Base-by-base conservation (phyloP, 129 eudicot genomes). In the Solidago caesia region DNA sequence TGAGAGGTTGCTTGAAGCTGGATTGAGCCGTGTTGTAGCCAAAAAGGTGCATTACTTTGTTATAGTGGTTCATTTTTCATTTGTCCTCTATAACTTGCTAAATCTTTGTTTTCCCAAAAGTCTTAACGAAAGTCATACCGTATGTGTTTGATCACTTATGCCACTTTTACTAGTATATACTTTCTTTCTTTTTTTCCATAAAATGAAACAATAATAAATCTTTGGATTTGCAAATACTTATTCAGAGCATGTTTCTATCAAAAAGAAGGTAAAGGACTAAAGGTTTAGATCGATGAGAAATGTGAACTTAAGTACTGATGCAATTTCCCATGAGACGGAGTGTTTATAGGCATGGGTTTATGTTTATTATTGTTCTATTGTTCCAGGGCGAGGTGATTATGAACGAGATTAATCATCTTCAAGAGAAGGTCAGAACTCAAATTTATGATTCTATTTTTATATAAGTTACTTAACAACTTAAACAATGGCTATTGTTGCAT, bases 1-100 rank as follows among this genome's bases (percentile, higher is more conserved):
- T 42, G 98, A 94, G 82, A 84, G 73, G 80, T 83, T 89, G 3
- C 92, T 94, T 67, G 98, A 94, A 79, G 61, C 75, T 44, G 98
- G 98, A 62, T 79, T 94, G 77, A 77, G 86, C 76, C 91, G 87
- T 16, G 96, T 94, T 1, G 87, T 90, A 10, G 85, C 85, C 49
- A 88, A 80, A 77, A 94, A 94, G 98, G 97, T 90, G 66, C 71
- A 66, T 73, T 61, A 10, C 48, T 71, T 71, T 71, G 44, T 52
- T 6, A 48, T 69, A 21, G 52, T 57, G 10, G 5, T 39, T 45
- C 11, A 3, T 84, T 8, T 45, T 46, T 5, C 15, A 12, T 27
- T 45, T 48, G 13, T 56, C 10, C 41, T 4, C 12, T 43, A 56
- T 21, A 71, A 42, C 15, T 51, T 53, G 29, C 57, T 16, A 43